A percentile compares a stretch with the other conserved stretches of the same genome.
These are phyloP conservation scores for Xylaria venustula DNA, from an alignment of 495 filamentous ascomycete genomes.

Conservation along the genomic window DNA sequence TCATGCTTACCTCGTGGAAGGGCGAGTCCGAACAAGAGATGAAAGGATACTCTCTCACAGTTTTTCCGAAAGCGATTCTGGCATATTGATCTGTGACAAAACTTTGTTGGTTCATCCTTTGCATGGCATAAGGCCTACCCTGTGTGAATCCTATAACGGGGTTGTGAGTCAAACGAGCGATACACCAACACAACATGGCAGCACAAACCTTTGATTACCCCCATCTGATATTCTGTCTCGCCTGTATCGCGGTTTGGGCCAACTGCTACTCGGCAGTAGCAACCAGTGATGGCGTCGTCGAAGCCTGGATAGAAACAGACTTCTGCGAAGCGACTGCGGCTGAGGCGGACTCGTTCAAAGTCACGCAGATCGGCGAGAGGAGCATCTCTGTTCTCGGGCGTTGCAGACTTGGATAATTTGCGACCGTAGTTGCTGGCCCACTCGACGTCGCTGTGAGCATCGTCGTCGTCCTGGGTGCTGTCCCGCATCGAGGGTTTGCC, in stretches of 20 bases:
- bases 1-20: constrained; percentile 65
- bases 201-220: constrained; percentile 72
- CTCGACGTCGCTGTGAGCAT: constrained; percentile 78
- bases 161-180: constrained; percentile 33
- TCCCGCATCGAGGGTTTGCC: constrained; percentile 42
- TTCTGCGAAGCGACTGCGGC: constrained; percentile 75
- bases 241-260: constrained; percentile 67
- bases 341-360: constrained; percentile 76
- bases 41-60: constrained; percentile 77
- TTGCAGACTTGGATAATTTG: constrained; percentile 38
- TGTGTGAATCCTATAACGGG: constrained; percentile 61
- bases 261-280: constrained; percentile 78
- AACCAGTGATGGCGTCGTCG: constrained; percentile 70
- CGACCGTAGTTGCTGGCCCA: constrained; percentile 54
- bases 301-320: constrained; percentile 92
- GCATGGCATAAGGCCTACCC: constrained; percentile 78
- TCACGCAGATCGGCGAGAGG: constrained; percentile 70
- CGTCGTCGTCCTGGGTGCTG: constrained; percentile 40
- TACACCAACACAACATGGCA: not conserved
- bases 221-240: constrained; percentile 77
- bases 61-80: constrained; percentile 70
- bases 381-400: constrained; percentile 48
- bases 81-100: constrained; percentile 78
- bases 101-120: constrained; percentile 63
- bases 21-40: constrained; percentile 73